Evolutionary conservation across 1,139 yeast genomes (phyloP).

Genomic region (Scheffersomyces titani): DNA sequence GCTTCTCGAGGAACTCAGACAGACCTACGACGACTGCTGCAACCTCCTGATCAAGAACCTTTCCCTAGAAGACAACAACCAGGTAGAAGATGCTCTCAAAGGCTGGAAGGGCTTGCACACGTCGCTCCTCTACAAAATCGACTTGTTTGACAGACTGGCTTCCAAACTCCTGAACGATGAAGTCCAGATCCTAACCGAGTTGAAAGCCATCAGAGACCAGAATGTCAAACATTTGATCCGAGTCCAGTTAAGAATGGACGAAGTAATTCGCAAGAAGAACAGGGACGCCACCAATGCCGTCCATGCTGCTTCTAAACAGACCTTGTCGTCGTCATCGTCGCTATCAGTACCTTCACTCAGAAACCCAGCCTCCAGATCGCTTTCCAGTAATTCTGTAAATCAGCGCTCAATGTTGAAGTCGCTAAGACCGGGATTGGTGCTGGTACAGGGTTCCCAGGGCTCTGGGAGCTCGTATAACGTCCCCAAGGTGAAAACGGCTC

Average conservation of each 20-base stretch:
- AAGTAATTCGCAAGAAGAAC: slow-evolving; percentile 24
- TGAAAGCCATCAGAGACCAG: slow-evolving; percentile 52
- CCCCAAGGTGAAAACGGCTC: slow-evolving; percentile 16
- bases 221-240: slow-evolving; percentile 48
- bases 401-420: slow-evolving; percentile 36
- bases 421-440: slow-evolving; percentile 26
- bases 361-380: slow-evolving; percentile 12
- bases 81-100: slow-evolving; percentile 56
- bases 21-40: slow-evolving; percentile 62
- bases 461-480: slow-evolving; percentile 10
- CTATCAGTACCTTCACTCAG: slow-evolving; percentile 32
- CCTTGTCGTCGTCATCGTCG: slow-evolving; percentile 5
- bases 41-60: slow-evolving; percentile 57
- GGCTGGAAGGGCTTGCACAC: slow-evolving; percentile 77
- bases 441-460: slow-evolving; percentile 10
- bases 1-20: slow-evolving; percentile 58
- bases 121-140: slow-evolving; percentile 56
- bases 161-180: slow-evolving; percentile 42
- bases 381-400: slow-evolving; percentile 8
- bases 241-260: slow-evolving; percentile 46
- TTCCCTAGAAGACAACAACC: slow-evolving; percentile 56
- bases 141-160: slow-evolving; percentile 49
- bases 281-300: background rate
- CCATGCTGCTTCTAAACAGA: background rate
- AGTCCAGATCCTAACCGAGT: slow-evolving; percentile 41